phyloP scores from a whole-genome alignment of 257 asterid genomes.

The Solanum virginianum region DNA sequence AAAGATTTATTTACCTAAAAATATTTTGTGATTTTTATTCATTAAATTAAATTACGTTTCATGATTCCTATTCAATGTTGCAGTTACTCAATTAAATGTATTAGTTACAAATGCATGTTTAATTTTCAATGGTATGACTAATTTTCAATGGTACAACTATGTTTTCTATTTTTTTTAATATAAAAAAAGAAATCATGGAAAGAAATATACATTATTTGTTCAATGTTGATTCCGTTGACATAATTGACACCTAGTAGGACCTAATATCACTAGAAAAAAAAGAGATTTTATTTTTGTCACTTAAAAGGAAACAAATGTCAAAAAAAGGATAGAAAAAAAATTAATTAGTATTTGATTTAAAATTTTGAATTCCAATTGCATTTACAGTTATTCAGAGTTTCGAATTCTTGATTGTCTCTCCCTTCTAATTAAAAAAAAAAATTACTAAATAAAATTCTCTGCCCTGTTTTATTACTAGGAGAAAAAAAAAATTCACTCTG shows the following conservation, averaged over 20 bases:
- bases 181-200: background rate
- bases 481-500: background rate
- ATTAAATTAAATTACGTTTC: background rate
- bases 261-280: background rate
- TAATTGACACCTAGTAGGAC: background rate
- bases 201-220: background rate
- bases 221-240: background rate
- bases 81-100: background rate
- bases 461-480: background rate
- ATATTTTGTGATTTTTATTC: background rate
- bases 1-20: background rate
- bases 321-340: background rate
- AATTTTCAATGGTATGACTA: background rate
- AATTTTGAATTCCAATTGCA: background rate
- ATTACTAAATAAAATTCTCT: background rate
- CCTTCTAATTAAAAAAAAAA: background rate
- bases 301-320: background rate
- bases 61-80: background rate
- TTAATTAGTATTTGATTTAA: background rate
- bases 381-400: background rate
- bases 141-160: background rate
- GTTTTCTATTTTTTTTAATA: background rate
- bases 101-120: background rate
- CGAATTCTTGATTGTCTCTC: background rate
- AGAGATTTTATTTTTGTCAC: background rate